These are phyloP conservation scores for Pseudogymnoascus verrucosus DNA, from an alignment of 2,329 filamentous ascomycete genomes.

Conservation along the genomic window DNA sequence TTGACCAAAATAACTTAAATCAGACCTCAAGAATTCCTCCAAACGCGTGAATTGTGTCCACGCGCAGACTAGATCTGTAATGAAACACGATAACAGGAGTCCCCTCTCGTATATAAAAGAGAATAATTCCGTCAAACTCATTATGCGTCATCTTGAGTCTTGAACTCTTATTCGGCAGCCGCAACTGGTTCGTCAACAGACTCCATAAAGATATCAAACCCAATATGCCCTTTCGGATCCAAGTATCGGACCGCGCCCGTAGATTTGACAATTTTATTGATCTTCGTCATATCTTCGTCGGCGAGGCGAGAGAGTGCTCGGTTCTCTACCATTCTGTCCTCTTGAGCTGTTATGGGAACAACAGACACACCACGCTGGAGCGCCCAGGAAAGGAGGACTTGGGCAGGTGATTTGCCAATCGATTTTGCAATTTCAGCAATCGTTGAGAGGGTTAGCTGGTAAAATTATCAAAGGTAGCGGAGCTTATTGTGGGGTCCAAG, in stretches of 20 bases:
- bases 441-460: neutral
- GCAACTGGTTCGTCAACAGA: neutral
- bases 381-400: conserved; percentile 41
- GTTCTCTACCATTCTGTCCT: conserved; percentile 13
- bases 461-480: neutral
- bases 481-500: neutral
- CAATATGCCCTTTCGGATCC: neutral
- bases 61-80: neutral
- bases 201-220: neutral
- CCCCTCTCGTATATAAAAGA: neutral
- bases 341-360: conserved; percentile 42
- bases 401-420: conserved; percentile 36
- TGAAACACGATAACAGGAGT: neutral
- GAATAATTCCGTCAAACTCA: neutral
- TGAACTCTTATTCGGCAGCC: neutral
- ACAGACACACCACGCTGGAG: conserved; percentile 38
- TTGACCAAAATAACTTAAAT: neutral
- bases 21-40: neutral
- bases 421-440: conserved; percentile 35
- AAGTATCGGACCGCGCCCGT: neutral
- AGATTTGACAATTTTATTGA: neutral
- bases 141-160: neutral
- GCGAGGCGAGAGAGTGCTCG: neutral
- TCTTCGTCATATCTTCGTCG: neutral
- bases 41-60: neutral